Base-by-base conservation (phyloP, 305 asterid genomes). In the Rubia peregrina region DNA sequence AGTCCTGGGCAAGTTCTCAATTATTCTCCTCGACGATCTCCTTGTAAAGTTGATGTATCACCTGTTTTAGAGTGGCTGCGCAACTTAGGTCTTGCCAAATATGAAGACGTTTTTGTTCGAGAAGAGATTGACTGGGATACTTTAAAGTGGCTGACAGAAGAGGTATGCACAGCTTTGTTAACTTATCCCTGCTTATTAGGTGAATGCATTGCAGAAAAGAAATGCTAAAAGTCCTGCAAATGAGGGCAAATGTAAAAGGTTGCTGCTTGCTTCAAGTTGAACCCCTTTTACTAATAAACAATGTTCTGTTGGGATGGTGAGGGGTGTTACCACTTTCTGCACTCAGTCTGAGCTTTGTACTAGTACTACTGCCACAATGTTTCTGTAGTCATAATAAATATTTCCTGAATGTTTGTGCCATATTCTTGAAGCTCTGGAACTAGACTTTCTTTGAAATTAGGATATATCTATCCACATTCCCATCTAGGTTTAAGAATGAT, bases 101-200 rank as follows among this genome's bases (percentile, higher is more conserved):
- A 94, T 79, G 99, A 86, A 83, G 93, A 91, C 38, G 56, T 80
- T 38, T 94, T 94, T 69, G 82, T 84, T 2, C 77, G 76, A 61
- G 91, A 94, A 74, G 99, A 94, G 82, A 86, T 94, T 69, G 96
- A 89, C 70, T 88, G 95, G 99, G 96, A 85, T 30, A 85, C 93
- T 38, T 76, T 94, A 73, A 86, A 84, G 77, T 82, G 87, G 88
- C 80, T 94, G 70, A 84, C 90, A 40, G 98, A 94, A 82, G 99
- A 94, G 99, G 98, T 93, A 65, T 72, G 73, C 51, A 67, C 46
- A 33, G 56, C 26, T 61, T 51, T 44, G 55, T 24, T 17, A 19
- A 56, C 22, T 21, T 17, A 51, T 24, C 36, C 66, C 49, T 21
- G 10, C 70, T 48, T 48, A 33, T 38, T 53, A n/a, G 3, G 16